Evolutionary conservation across 345 rosid species (phyloP).

Genomic region (Chamaenerion angustifolium): DNA sequence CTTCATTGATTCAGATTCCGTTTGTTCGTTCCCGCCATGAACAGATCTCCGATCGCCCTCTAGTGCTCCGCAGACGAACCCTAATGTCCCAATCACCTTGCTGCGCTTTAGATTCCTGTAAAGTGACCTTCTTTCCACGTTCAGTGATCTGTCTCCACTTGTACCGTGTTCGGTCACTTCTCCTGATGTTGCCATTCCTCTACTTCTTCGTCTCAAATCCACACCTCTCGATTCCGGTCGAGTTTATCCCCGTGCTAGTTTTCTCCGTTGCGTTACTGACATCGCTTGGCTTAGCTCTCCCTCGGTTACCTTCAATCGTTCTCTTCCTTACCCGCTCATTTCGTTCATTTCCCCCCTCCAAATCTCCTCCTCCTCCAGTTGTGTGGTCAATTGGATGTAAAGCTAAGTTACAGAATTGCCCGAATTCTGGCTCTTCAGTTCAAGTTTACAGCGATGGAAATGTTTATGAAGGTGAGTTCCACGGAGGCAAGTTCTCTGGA

Average conservation of each 20-base stretch:
- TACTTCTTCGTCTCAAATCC: conserved; percentile 27
- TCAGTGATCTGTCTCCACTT: conserved; percentile 3
- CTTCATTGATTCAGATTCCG: too few species aligned
- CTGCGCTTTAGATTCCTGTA: too few species aligned
- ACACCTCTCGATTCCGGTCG: conserved; percentile 18
- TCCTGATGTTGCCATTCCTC: conserved; percentile 37
- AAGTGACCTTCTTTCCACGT: neutral
- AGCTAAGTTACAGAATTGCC: conserved; percentile 35
- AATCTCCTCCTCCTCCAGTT: conserved; percentile 34
- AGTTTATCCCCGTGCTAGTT: conserved; percentile 23
- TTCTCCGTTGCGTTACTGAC: conserved; percentile 25
- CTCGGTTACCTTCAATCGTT: conserved; percentile 47
- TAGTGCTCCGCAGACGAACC: too few species aligned
- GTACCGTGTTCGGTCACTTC: conserved; percentile 41
- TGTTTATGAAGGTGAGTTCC: conserved; percentile 83
- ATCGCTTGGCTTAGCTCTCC: conserved; percentile 42
- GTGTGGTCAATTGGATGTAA: conserved; percentile 80
- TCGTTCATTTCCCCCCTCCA: conserved; percentile 21
- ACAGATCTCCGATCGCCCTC: too few species aligned
- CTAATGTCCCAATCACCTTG: too few species aligned
- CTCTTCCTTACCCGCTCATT: conserved; percentile 41
- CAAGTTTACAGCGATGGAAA: conserved; percentile 58
- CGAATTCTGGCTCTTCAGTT: conserved; percentile 55
- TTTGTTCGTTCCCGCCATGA: too few species aligned
- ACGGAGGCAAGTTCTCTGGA: conserved; percentile 59